Conservation (phyloP, 768 basidiomycete species). For the Suillus brevipes region DNA sequence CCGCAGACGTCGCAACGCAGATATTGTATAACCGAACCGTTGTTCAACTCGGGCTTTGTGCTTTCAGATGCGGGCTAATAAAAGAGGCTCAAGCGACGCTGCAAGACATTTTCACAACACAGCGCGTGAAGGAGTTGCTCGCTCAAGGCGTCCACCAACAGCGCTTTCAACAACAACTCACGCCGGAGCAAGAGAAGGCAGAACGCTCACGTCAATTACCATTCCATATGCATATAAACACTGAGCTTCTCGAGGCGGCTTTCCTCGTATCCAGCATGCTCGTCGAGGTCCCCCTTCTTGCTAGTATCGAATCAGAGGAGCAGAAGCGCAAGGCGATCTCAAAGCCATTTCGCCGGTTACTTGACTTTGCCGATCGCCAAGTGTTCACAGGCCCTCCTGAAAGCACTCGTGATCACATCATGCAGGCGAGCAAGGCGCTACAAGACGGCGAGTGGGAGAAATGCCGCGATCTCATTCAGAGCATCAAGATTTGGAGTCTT, state of each 20-base stretch:
- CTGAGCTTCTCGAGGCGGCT: conserved; percentile 94
- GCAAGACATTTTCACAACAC: conserved; percentile 94
- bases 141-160: conserved; percentile 96
- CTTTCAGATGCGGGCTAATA: conserved; percentile 93
- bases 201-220: conserved; percentile 95
- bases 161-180: conserved; percentile 74
- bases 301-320: conserved; percentile 93
- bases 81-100: conserved; percentile 91
- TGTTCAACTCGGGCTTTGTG: conserved; percentile 95
- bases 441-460: conserved; percentile 98
- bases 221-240: conserved; percentile 99
- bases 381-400: conserved; percentile 99
- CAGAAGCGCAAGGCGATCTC: conserved; percentile 90
- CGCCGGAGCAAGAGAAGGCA: conserved; percentile 95
- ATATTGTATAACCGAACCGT: conserved; percentile 97
- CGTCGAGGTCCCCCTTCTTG: conserved; percentile 92
- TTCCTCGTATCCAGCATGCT: conserved; percentile 99
- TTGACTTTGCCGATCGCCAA: conserved; percentile 97
- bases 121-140: conserved; percentile 94
- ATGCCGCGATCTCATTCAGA: conserved; percentile 88
- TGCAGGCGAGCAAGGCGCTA: conserved; percentile 97
- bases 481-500: conserved; percentile 97
- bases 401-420: conserved; percentile 97
- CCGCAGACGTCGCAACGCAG: conserved; percentile 95
- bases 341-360: conserved; percentile 92